These are phyloP conservation scores for Pleodorina starrii DNA, from an alignment of 139 green algal genomes.

Conservation along the genomic window DNA sequence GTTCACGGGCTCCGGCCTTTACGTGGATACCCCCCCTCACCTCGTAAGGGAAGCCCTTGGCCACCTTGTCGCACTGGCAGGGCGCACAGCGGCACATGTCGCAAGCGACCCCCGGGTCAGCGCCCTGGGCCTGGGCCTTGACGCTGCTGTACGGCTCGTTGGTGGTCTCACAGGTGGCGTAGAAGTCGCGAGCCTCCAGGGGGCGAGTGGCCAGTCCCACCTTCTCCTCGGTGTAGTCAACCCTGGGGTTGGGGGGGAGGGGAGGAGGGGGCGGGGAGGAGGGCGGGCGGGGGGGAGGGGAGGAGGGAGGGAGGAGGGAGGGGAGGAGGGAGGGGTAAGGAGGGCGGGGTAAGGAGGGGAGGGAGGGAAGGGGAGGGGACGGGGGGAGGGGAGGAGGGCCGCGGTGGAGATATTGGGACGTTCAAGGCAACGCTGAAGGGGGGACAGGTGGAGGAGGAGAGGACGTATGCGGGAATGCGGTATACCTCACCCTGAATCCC, in stretches of 20 bases:
- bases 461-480: too few species aligned
- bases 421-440: too few species aligned
- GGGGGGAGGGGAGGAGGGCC: too few species aligned
- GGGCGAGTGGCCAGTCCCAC: slow-evolving; percentile 54
- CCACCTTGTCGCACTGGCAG: slow-evolving; percentile 54
- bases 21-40: too few species aligned
- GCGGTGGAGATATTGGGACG: too few species aligned
- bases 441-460: too few species aligned
- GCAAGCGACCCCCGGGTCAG: slow-evolving; percentile 5
- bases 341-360: background rate
- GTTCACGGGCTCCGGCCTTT: too few species aligned
- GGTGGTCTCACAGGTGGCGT: background rate
- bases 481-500: too few species aligned
- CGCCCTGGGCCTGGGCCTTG: slow-evolving; percentile 30
- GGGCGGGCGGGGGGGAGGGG: background rate
- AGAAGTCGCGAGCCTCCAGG: slow-evolving; percentile 35
- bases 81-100: slow-evolving; percentile 55
- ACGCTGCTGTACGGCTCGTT: slow-evolving; percentile 54
- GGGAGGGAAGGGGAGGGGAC: too few species aligned
- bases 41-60: slow-evolving; percentile 19
- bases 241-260: slow-evolving; percentile 1
- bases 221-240: slow-evolving; percentile 55
- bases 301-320: background rate
- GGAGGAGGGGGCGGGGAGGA: background rate
- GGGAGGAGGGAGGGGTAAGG: too few species aligned